Percentiles rank a stretch among this genome's conserved stretches.
phyloP scores from a whole-genome alignment of 164 flowering plant species.

The Chloranthus sessilifolius region DNA sequence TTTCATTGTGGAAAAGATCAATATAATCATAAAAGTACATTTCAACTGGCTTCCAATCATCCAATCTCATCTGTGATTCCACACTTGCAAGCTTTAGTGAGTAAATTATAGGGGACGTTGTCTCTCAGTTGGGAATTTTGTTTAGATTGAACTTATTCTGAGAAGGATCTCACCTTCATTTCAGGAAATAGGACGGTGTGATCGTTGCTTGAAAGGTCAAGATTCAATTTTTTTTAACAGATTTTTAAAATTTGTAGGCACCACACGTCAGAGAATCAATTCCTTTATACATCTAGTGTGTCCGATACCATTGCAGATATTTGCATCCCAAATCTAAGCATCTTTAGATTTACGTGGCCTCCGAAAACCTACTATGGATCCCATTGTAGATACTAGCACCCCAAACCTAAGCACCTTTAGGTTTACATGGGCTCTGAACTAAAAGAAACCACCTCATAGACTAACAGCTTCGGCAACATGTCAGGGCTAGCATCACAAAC shows the following conservation, averaged over 20 bases:
- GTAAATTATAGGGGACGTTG: conserved; percentile 58
- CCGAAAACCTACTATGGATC: no score
- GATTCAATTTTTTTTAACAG: conserved; percentile 74
- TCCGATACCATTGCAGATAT: no score
- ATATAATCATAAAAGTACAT: conserved; percentile 71
- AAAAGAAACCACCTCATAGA: no score
- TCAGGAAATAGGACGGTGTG: conserved; percentile 64
- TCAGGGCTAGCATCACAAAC: no score
- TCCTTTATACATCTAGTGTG: conserved; percentile 60
- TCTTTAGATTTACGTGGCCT: no score
- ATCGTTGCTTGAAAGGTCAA: conserved; percentile 48
- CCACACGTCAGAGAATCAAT: conserved; percentile 38
- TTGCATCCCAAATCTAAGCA: no score
- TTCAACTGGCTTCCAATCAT: conserved; percentile 49
- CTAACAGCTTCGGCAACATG: no score
- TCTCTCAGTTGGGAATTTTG: conserved; percentile 60
- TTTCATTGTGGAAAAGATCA: conserved; percentile 60
- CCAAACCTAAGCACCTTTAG: no score
- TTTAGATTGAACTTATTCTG: conserved; percentile 51
- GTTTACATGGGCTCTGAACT: no score
- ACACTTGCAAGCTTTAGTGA: conserved; percentile 69
- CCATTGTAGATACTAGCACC: no score
- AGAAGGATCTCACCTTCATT: conserved; percentile 57
- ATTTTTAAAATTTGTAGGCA: conserved; percentile 50
- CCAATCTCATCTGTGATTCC: conserved; percentile 48